Evolutionary conservation across 2,329 filamentous ascomycete species (phyloP).

Genomic region (Neonectria hederae): DNA sequence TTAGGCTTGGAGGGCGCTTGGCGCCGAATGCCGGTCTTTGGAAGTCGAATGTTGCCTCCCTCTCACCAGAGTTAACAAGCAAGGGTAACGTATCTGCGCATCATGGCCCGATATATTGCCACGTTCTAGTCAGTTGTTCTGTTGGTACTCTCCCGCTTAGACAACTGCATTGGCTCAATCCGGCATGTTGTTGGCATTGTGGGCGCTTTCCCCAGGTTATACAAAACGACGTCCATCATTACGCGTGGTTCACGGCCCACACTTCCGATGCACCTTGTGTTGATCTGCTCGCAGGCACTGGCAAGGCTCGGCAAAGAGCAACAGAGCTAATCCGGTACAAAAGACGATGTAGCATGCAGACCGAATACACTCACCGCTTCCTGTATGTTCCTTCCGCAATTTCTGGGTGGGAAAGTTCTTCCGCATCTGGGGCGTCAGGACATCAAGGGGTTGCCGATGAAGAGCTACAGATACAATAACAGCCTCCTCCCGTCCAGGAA

Average conservation of each 20-base stretch:
- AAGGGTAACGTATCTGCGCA: neutral
- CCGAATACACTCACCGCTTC: neutral
- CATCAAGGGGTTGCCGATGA: neutral
- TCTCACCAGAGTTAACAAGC: neutral
- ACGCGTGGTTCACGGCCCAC: constrained; percentile 1
- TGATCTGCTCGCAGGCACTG: constrained; percentile 8
- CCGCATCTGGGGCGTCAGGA: neutral
- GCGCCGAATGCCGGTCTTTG: neutral
- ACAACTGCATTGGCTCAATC: neutral
- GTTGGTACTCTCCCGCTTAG: neutral
- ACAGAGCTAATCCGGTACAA: neutral
- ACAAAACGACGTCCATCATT: constrained; percentile 4
- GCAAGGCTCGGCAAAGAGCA: neutral
- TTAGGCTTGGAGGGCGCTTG: neutral
- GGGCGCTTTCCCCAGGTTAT: constrained; percentile 6
- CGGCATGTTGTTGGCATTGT: neutral
- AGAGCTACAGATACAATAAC: neutral
- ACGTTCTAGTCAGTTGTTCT: neutral
- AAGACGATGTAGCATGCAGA: neutral
- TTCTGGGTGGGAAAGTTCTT: neutral
- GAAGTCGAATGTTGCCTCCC: neutral
- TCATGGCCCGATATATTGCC: neutral
- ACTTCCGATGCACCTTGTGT: constrained; percentile 6
- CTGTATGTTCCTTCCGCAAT: neutral
- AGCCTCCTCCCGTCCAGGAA: neutral